These are phyloP conservation scores for Ceratocystis lukuohia DNA, from an alignment of 2,329 filamentous ascomycete genomes.

Conservation along the genomic window DNA sequence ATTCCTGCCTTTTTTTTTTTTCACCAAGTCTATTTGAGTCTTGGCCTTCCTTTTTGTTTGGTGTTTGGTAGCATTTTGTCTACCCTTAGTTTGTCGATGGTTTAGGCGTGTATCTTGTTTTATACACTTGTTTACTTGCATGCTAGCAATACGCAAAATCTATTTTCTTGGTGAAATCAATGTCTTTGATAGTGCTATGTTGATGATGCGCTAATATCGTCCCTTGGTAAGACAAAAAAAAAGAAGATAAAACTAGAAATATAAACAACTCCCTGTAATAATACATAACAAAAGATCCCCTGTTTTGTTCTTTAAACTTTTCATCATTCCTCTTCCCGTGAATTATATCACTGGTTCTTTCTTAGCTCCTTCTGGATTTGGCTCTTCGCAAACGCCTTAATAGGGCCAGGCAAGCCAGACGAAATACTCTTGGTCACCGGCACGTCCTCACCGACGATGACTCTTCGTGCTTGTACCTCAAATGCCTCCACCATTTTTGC, in stretches of 20 bases:
- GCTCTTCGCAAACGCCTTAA: conserved; percentile 19
- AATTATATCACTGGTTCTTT: conserved; percentile 1
- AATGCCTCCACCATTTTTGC: conserved; percentile 87
- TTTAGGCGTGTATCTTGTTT: neutral
- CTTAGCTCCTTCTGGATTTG: conserved; percentile 22
- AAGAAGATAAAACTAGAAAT: neutral
- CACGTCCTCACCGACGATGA: conserved; percentile 30
- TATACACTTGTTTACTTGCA: neutral
- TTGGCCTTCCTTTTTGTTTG: conserved; percentile 1
- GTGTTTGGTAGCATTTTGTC: neutral
- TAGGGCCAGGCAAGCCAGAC: conserved; percentile 13
- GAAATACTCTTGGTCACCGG: neutral
- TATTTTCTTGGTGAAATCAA: neutral
- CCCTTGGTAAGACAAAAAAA: neutral
- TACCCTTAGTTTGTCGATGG: neutral
- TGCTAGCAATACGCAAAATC: neutral
- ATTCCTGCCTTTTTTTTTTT: conserved; percentile 12
- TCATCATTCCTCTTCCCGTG: neutral
- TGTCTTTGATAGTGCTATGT: neutral
- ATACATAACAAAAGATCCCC: neutral
- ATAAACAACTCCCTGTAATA: neutral
- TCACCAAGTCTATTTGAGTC: neutral
- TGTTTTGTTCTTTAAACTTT: neutral
- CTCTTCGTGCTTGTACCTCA: conserved; percentile 58
- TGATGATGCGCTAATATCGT: neutral